Percentiles rank a stretch among this genome's conserved stretches.
These are phyloP conservation scores for Darksidea phi DNA, from an alignment of 495 filamentous ascomycete species.

Conservation along the genomic window DNA sequence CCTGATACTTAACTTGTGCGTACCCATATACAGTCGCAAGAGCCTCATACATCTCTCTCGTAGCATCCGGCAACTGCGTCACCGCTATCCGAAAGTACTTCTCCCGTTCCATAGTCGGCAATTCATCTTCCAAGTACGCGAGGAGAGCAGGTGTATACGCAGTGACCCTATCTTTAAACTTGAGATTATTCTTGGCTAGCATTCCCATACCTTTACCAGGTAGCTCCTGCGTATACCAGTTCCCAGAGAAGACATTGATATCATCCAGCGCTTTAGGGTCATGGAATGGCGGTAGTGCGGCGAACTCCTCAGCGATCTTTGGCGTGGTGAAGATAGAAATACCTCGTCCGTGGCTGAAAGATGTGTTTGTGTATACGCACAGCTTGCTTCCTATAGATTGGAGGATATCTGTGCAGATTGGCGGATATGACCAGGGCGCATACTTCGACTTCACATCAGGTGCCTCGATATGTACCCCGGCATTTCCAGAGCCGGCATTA, in stretches of 20 bases:
- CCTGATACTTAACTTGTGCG: constrained; percentile 15
- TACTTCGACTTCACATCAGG: not conserved
- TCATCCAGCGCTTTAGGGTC: not conserved
- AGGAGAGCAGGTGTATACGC: constrained; percentile 30
- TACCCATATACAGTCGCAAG: constrained; percentile 20
- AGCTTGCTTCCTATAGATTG: constrained; percentile 15
- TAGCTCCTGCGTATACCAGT: constrained; percentile 22
- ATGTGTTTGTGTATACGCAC: constrained; percentile 30
- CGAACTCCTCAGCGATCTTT: constrained; percentile 28
- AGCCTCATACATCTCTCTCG: constrained; percentile 14
- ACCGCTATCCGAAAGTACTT: constrained; percentile 28
- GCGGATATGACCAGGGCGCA: constrained; percentile 21
- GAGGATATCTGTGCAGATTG: constrained; percentile 21
- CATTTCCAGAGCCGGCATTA: not conserved
- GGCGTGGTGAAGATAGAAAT: constrained; percentile 36
- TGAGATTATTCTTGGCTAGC: constrained; percentile 17
- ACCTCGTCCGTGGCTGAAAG: constrained; percentile 25
- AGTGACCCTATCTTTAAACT: constrained; percentile 23
- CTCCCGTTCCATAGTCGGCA: constrained; percentile 27
- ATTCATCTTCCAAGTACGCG: constrained; percentile 16
- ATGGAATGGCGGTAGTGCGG: constrained; percentile 19
- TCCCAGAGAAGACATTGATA: constrained; percentile 22
- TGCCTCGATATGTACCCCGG: not conserved
- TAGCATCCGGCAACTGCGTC: constrained; percentile 20
- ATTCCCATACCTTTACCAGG: constrained; percentile 31